Evolutionary conservation across 169 alveolate species (phyloP).

Genomic region (Eimeria falciformis): DNA sequence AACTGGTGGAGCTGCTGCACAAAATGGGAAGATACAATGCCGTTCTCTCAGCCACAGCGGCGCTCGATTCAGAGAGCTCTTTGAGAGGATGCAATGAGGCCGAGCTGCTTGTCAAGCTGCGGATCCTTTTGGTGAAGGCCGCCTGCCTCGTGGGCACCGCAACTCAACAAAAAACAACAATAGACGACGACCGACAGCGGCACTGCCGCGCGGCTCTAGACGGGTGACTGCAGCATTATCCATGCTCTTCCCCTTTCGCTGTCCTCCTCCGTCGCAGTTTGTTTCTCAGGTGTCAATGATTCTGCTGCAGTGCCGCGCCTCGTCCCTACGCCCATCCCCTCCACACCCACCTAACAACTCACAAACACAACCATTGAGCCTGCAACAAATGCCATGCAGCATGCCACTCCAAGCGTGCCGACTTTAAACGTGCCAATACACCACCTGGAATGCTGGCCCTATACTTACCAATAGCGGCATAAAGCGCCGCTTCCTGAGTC

Average conservation of each 20-base stretch:
- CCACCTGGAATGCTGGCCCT: too few species aligned
- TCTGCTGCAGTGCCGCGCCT: too few species aligned
- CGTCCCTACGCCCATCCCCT: too few species aligned
- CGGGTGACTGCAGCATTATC: not conserved
- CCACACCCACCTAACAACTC: too few species aligned
- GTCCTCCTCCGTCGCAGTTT: not conserved
- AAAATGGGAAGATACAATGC: not conserved
- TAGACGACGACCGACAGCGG: not conserved
- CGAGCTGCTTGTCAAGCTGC: slow-evolving; percentile 23
- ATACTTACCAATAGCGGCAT: too few species aligned
- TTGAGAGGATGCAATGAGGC: not conserved
- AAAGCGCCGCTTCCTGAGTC: too few species aligned
- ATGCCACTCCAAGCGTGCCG: too few species aligned
- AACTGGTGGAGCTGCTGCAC: slow-evolving; percentile 39
- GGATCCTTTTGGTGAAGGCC: not conserved
- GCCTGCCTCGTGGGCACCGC: slow-evolving; percentile 1
- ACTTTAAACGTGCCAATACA: too few species aligned
- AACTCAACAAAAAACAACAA: not conserved
- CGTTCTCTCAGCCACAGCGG: slow-evolving; percentile 8
- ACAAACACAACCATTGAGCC: too few species aligned
- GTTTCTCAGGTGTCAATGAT: too few species aligned
- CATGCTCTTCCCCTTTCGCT: not conserved
- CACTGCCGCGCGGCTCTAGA: not conserved
- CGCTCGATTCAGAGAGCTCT: not conserved
- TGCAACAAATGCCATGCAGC: too few species aligned